Conservation (phyloP, 2,329 filamentous ascomycete genomes). For the Paradendryphiella salina region DNA sequence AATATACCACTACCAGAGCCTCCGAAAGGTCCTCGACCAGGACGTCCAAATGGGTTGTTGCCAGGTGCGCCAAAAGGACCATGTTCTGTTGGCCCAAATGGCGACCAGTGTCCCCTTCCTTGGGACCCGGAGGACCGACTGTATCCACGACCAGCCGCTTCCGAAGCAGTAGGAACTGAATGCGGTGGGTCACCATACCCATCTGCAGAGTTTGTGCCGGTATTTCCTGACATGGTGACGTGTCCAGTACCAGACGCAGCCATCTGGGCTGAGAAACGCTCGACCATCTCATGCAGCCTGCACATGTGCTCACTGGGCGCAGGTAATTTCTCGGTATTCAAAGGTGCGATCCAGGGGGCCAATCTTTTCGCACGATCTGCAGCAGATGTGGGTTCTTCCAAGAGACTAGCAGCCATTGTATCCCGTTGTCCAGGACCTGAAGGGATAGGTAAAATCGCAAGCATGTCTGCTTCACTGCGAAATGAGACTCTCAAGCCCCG, state of each 20-base stretch:
- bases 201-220: not conserved
- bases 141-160: not conserved
- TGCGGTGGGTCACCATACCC: constrained; percentile 31
- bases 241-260: not conserved
- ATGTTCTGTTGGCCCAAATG: constrained; percentile 17
- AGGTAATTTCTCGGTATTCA: constrained; percentile 28
- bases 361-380: constrained; percentile 31
- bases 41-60: constrained; percentile 15
- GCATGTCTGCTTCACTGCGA: constrained; percentile 27
- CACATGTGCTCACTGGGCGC: constrained; percentile 18
- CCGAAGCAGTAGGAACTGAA: constrained; percentile 24
- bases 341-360: constrained; percentile 37
- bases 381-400: constrained; percentile 17
- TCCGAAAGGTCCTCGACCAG: constrained; percentile 9
- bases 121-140: not conserved
- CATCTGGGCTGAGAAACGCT: constrained; percentile 8
- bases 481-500: constrained; percentile 36
- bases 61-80: constrained; percentile 17
- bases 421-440: constrained; percentile 27
- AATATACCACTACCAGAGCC: constrained; percentile 7
- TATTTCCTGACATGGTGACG: constrained; percentile 1
- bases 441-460: constrained; percentile 27
- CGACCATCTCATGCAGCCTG: constrained; percentile 24
- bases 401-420: constrained; percentile 22
- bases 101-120: constrained; percentile 17